Conservation (phyloP, 208 protist species). For the Trypanosoma boissoni region DNA sequence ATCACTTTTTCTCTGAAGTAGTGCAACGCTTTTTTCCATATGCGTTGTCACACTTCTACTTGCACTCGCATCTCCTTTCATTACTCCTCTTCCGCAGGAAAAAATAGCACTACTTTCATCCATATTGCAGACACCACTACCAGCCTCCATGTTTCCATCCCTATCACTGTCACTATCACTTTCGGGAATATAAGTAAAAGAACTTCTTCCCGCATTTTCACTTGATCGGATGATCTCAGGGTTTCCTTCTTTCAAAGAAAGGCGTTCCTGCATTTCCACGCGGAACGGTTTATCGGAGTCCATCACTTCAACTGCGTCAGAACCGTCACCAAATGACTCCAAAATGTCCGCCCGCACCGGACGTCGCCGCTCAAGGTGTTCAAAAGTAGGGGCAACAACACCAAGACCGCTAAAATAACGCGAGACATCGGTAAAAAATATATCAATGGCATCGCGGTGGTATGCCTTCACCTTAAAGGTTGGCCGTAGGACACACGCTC, state of each 20-base stretch:
- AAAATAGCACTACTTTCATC: no score
- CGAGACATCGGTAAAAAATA: slow-evolving; percentile 71
- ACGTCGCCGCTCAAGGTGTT: slow-evolving; percentile 61
- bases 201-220: neutral
- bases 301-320: neutral
- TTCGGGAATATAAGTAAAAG: no score
- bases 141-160: no score
- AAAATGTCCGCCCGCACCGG: slow-evolving; percentile 54
- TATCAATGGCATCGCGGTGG: slow-evolving; percentile 69
- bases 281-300: slow-evolving; percentile 14
- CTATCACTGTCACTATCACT: no score
- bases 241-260: slow-evolving; percentile 11
- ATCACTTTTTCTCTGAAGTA: no score
- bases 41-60: no score
- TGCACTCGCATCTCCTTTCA: no score
- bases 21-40: no score
- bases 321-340: slow-evolving; percentile 43
- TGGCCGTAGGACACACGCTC: slow-evolving; percentile 44
- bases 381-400: slow-evolving; percentile 76
- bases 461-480: slow-evolving; percentile 83
- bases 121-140: no score
- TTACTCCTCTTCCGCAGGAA: no score
- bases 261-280: neutral
- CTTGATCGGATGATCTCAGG: neutral
- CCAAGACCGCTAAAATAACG: slow-evolving; percentile 77